These are phyloP conservation scores for Leishmania martiniquensis DNA, from an alignment of 208 protist species.

Conservation along the genomic window DNA sequence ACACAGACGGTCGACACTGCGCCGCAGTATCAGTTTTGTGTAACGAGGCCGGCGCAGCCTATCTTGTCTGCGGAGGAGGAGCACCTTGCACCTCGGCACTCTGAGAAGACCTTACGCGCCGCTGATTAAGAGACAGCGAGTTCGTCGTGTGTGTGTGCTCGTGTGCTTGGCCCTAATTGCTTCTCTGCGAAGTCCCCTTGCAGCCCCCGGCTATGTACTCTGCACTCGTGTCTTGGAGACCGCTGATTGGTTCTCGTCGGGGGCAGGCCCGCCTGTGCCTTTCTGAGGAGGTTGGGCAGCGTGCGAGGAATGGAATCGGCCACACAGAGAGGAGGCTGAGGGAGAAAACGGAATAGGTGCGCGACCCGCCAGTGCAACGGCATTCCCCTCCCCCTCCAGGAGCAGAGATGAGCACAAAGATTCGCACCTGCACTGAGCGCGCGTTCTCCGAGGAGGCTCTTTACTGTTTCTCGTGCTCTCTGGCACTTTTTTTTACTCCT, in stretches of 20 bases:
- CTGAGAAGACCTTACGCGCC: background rate
- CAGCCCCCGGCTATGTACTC: background rate
- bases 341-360: background rate
- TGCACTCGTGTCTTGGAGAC: background rate
- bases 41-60: slow-evolving; percentile 1
- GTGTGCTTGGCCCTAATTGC: background rate
- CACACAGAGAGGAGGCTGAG: background rate
- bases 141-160: background rate
- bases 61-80: slow-evolving; percentile 4
- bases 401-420: background rate
- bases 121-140: background rate
- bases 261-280: background rate
- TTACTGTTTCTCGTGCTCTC: background rate
- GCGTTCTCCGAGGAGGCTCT: background rate
- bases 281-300: background rate
- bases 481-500: background rate
- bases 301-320: background rate
- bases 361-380: background rate
- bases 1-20: background rate
- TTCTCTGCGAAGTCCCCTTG: background rate
- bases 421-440: background rate
- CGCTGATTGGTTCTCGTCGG: no score
- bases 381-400: background rate
- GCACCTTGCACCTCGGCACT: background rate
- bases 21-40: background rate